phyloP scores from a whole-genome alignment of 768 basidiomycete genomes.

The Mycena polygramma region DNA sequence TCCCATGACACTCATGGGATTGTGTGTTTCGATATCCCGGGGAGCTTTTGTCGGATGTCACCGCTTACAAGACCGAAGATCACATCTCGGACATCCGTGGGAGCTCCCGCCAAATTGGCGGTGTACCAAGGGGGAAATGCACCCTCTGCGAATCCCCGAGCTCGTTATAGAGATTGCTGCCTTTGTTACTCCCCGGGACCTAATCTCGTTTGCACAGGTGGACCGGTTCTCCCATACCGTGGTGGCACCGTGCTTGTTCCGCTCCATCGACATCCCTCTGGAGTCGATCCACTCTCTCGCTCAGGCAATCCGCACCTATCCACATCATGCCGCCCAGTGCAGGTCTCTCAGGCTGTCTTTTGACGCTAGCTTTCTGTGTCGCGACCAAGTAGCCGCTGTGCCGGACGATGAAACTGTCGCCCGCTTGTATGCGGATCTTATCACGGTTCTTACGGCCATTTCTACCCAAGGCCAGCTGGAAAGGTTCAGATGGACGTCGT shows the following conservation, averaged over 20 bases:
- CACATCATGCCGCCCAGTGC: background rate
- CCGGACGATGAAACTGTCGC: no score
- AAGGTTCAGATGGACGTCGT: background rate
- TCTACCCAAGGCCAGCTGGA: background rate
- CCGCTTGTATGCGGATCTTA: background rate
- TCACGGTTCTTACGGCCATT: background rate
- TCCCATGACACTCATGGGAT: no score
- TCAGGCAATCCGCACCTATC: background rate
- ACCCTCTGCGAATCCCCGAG: background rate
- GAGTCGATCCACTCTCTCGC: background rate
- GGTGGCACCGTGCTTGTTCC: slow-evolving; percentile 3
- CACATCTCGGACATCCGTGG: slow-evolving; percentile 8
- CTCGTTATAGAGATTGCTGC: slow-evolving; percentile 9
- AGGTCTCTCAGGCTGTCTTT: background rate
- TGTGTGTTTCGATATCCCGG: no score
- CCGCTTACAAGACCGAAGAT: no score
- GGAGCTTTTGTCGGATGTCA: no score
- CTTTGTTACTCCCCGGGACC: background rate
- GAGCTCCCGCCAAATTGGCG: no score
- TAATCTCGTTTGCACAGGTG: background rate
- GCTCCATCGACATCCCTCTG: background rate
- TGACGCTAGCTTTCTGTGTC: background rate
- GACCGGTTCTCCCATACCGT: background rate
- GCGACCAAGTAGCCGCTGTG: no score
- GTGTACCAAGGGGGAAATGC: background rate